A percentile compares a stretch with the other conserved stretches of the same genome.
Evolutionary conservation across 2,329 filamentous ascomycete genomes (phyloP).

Genomic region (Colletotrichum caudatum): DNA sequence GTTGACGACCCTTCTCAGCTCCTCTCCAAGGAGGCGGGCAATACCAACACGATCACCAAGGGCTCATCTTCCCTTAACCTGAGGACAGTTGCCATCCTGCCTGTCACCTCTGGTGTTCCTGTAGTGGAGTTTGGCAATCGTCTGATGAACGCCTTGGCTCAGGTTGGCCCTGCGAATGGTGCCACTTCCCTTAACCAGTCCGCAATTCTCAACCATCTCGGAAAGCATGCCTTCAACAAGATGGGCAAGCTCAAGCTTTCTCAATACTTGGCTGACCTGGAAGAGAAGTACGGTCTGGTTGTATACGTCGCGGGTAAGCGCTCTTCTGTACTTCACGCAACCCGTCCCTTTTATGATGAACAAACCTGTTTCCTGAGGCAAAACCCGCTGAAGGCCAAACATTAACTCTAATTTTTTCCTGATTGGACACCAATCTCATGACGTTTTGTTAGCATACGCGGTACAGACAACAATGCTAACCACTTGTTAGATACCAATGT

Average conservation of each 20-base stretch:
- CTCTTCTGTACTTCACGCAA: conserved; percentile 46
- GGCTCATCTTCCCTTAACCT: conserved; percentile 91
- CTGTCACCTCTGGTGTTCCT: conserved; percentile 90
- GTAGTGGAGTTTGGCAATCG: conserved; percentile 95
- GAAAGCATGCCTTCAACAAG: conserved; percentile 94
- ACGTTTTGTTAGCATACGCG: conserved; percentile 15
- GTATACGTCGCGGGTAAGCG: conserved; percentile 84
- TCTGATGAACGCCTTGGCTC: conserved; percentile 86
- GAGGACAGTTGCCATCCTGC: conserved; percentile 90
- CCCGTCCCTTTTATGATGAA: conserved; percentile 61
- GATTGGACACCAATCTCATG: conserved; percentile 50
- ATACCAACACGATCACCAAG: conserved; percentile 70
- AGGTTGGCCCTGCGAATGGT: conserved; percentile 90
- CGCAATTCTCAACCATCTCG: conserved; percentile 92
- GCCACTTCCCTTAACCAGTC: conserved; percentile 94
- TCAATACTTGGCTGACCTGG: conserved; percentile 94
- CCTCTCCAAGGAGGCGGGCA: conserved; percentile 71
- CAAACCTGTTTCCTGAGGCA: conserved; percentile 61
- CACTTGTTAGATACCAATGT: conserved; percentile 84
- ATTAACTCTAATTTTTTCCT: conserved; percentile 79
- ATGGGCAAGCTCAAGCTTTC: conserved; percentile 97
- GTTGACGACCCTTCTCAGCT: conserved; percentile 83
- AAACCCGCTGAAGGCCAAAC: conserved; percentile 64
- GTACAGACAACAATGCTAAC: conserved; percentile 47
- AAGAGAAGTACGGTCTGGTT: conserved; percentile 96